These are phyloP conservation scores for Cadophora sp. DNA, from an alignment of 2,329 filamentous ascomycete species.

Conservation along the genomic window DNA sequence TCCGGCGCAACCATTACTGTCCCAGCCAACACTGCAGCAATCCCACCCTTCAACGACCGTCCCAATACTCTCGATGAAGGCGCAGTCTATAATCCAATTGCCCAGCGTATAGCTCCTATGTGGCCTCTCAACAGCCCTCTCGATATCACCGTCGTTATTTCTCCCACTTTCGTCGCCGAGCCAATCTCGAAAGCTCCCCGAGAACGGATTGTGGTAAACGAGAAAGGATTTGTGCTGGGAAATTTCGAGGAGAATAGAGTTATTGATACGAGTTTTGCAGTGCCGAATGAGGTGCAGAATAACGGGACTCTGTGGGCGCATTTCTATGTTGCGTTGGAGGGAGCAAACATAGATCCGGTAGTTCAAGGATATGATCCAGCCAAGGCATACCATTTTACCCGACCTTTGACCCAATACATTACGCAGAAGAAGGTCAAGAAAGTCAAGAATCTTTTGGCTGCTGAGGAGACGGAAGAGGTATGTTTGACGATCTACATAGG, in stretches of 20 bases:
- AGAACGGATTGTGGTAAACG: slow-evolving; percentile 76
- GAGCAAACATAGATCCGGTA: slow-evolving; percentile 77
- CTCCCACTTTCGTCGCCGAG: slow-evolving; percentile 72
- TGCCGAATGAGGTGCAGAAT: slow-evolving; percentile 82
- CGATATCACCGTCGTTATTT: slow-evolving; percentile 86
- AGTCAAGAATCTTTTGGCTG: slow-evolving; percentile 80
- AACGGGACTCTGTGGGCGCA: slow-evolving; percentile 96
- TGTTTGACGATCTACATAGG: slow-evolving; percentile 36
- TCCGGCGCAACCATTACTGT: slow-evolving; percentile 61
- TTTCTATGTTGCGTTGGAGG: slow-evolving; percentile 84
- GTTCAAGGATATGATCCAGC: slow-evolving; percentile 73
- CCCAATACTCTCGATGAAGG: slow-evolving; percentile 66
- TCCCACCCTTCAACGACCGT: slow-evolving; percentile 70
- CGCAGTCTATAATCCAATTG: slow-evolving; percentile 68
- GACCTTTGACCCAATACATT: slow-evolving; percentile 87
- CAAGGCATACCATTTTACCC: slow-evolving; percentile 82
- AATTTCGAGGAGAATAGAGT: slow-evolving; percentile 81
- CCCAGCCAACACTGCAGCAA: slow-evolving; percentile 58
- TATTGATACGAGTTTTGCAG: slow-evolving; percentile 76
- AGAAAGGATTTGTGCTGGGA: slow-evolving; percentile 80
- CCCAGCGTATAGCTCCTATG: slow-evolving; percentile 80
- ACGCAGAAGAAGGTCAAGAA: slow-evolving; percentile 90
- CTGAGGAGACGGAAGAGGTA: slow-evolving; percentile 54
- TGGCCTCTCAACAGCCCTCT: slow-evolving; percentile 82
- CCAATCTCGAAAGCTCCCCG: slow-evolving; percentile 69